Base-by-base conservation (phyloP, 768 basidiomycete species). In the Lactarius trivialis region DNA sequence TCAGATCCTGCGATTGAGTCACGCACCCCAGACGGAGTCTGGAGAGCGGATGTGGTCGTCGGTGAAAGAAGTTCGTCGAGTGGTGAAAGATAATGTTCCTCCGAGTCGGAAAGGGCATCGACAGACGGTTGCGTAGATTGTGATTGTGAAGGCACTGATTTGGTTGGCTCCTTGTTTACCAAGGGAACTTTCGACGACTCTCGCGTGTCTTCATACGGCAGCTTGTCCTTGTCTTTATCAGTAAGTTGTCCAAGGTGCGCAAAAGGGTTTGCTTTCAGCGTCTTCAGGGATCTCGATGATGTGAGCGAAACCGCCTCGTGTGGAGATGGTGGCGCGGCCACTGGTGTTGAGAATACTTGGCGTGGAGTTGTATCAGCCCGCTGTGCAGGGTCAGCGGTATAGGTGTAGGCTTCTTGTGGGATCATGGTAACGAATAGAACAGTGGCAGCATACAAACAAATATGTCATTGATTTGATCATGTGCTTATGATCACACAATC, bases 31-130 rank as follows among this genome's bases (percentile, higher is more conserved):
- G 60, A 65, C 41, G 53, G 60, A 28, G 57, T 65, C 26, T 71
- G 67, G 4, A 71, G 19, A 24, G 37, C 37, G 6, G 63, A 28
- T 19, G 62, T 65, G 11, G 70, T 67, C 1, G 68, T 68, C 3
- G 72, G 73, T 2, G 73, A 74, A n/a, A 74, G 69, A 28, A 73
- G 69, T 1, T 62, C 60, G 51, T 73, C 73, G 15, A 73, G 69
- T 6, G 67, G 58, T 8, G 64, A 61, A 9, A 58, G 7, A 17
- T 28, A 54, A 6, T 28, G 54, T 8, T 41, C 63, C 32, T 50
- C 59, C 24, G 30, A 9, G 39, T 55, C 37, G 32, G 58, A 11
- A 45, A 19, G 58, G 11, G 4, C 4, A 12, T 55, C 24, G 9
- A 17, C 14, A n/a, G 49, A 9, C 8, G 37, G 48, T n/a, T 24